Percentiles rank a stretch among this genome's conserved stretches.
These are phyloP conservation scores for Trapa bicornis DNA, from an alignment of 345 rosid species.

Conservation along the genomic window DNA sequence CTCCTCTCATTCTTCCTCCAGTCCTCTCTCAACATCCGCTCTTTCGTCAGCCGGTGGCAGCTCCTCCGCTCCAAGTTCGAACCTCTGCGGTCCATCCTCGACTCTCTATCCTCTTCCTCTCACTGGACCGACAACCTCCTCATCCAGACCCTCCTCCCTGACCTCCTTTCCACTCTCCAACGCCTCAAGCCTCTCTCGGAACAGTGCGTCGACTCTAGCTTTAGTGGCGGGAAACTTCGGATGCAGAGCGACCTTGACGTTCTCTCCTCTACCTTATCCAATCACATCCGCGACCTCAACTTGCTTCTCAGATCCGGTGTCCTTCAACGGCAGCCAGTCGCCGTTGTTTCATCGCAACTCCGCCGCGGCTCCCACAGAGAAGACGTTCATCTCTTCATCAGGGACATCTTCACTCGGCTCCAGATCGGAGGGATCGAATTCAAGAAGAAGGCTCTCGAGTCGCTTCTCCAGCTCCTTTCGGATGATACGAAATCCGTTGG, in stretches of 20 bases:
- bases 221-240: constrained; percentile 67
- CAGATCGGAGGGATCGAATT: constrained; percentile 76
- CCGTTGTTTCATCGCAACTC: constrained; percentile 61
- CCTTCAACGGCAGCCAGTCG: constrained; percentile 45
- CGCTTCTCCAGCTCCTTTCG: constrained; percentile 47
- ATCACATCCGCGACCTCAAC: constrained; percentile 52
- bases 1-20: constrained; percentile 56
- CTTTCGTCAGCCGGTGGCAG: constrained; percentile 72
- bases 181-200: constrained; percentile 51
- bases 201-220: constrained; percentile 14
- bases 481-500: constrained; percentile 42
- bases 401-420: constrained; percentile 65
- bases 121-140: constrained; percentile 67
- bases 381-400: constrained; percentile 43
- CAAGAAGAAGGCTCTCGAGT: constrained; percentile 60
- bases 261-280: constrained; percentile 47
- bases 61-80: constrained; percentile 48
- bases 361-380: constrained; percentile 42
- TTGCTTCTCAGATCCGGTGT: constrained; percentile 75
- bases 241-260: constrained; percentile 90
- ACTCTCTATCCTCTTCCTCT: constrained; percentile 47
- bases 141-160: constrained; percentile 60
- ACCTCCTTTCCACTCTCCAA: constrained; percentile 60
- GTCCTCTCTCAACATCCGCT: constrained; percentile 42
- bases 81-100: constrained; percentile 39